These are phyloP conservation scores for Leccinellum albellum DNA, from an alignment of 768 basidiomycete genomes.

Conservation along the genomic window DNA sequence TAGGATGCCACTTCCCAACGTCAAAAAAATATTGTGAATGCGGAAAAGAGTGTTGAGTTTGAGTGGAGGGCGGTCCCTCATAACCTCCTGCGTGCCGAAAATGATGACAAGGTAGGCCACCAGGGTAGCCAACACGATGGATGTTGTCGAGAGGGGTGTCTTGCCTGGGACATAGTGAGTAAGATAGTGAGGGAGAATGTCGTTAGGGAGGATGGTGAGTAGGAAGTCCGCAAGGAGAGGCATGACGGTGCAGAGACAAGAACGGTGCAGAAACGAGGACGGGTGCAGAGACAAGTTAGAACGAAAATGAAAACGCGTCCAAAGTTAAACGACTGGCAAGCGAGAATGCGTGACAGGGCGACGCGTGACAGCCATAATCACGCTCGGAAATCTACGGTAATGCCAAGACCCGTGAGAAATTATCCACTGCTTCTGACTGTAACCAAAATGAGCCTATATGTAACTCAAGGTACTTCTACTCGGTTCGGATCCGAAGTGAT, in stretches of 20 bases:
- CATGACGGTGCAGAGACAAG: conserved; percentile 45
- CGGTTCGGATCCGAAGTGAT: too few species aligned
- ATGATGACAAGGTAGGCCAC: conserved; percentile 82
- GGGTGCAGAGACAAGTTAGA: too few species aligned
- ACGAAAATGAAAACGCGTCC: too few species aligned
- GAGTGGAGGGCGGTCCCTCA: conserved; percentile 71
- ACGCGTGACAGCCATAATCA: too few species aligned
- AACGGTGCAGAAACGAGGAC: too few species aligned
- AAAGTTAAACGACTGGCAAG: too few species aligned
- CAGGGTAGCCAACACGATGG: conserved; percentile 67
- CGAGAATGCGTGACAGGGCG: too few species aligned
- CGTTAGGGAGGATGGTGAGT: conserved; percentile 51
- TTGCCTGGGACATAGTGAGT: conserved; percentile 51
- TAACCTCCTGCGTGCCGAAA: conserved; percentile 78
- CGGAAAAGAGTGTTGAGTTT: conserved; percentile 85
- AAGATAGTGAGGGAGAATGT: conserved; percentile 34
- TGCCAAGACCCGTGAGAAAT: too few species aligned
- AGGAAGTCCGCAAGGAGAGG: conserved; percentile 72
- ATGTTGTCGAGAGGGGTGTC: conserved; percentile 57
- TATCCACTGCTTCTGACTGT: too few species aligned
- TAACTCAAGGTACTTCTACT: too few species aligned
- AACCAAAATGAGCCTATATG: too few species aligned
- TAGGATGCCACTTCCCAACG: conserved; percentile 77
- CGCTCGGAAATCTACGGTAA: too few species aligned
- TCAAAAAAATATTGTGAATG: conserved; percentile 86